Conservation (phyloP, 768 basidiomycete species). For the Kwoniella pini region DNA sequence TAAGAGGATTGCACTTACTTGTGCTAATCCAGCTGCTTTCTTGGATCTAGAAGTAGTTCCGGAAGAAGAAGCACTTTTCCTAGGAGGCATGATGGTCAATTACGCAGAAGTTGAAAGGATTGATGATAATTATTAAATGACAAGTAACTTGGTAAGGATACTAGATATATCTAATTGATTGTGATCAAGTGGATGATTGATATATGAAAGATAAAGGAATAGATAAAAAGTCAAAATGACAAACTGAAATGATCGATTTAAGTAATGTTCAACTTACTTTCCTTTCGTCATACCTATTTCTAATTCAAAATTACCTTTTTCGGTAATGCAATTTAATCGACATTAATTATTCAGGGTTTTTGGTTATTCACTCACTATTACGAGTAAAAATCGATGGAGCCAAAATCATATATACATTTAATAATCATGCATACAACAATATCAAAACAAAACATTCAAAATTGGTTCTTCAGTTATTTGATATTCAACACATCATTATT, state of each 20-base stretch:
- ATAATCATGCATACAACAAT: too few relatives aligned
- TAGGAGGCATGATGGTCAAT: conserved; percentile 6
- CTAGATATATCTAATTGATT: neutral
- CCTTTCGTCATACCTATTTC: conserved; percentile 4
- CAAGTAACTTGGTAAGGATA: too few relatives aligned
- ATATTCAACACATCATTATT: neutral
- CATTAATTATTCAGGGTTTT: conserved; percentile 18
- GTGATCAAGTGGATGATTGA: neutral
- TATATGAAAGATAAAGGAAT: neutral
- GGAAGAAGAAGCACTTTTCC: conserved; percentile 3
- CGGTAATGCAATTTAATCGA: neutral
- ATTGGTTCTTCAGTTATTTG: neutral
- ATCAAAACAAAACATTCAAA: neutral
- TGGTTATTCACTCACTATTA: neutral
- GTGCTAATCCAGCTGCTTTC: conserved; percentile 32
- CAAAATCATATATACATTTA: too few relatives aligned
- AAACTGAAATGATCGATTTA: conserved; percentile 5
- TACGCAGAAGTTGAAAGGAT: neutral
- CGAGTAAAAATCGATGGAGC: too few relatives aligned
- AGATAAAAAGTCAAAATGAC: neutral
- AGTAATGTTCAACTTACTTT: neutral
- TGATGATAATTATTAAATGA: too few relatives aligned
- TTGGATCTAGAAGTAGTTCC: conserved; percentile 21
- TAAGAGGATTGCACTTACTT: conserved; percentile 24
- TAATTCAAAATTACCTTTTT: neutral